Evolutionary conservation across 2,329 filamentous ascomycete species (phyloP), one percentile per base, ranked within the genome.

Genomic region (Ophiognomonia clavigignenti-juglandacearum): DNA sequence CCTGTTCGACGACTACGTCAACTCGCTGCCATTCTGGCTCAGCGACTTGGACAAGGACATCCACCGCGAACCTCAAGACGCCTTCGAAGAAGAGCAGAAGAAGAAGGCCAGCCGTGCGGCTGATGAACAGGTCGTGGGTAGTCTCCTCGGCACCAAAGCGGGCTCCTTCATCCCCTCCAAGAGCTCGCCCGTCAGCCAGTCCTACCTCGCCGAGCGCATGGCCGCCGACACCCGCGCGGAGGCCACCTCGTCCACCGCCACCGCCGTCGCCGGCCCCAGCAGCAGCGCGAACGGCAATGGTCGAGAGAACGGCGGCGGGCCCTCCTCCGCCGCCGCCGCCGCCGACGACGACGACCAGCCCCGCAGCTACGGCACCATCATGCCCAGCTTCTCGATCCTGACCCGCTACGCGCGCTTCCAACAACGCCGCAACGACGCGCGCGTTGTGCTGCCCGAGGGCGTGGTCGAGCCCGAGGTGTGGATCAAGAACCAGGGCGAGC

Each of bases 1-100:
- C 32, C 75, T 98, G 2, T 97, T 97, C 57, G 93, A 97, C 59
- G 89, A 98, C 65, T 82, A 96, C 60, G 91, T 98, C 64, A 97
- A 97, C 69, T 91, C 82, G 53, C 83, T 97, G 60, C 93, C 93
- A 13, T 96, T 97, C 71, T 98, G 93, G 93, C 78, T 97, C 27
- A 85, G 85, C 58, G 87, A 95, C 53, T 76, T 97, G 36, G 92
- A 96, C 62, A 88, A 81, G 26, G 93, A 98, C 62, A 98, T 98
- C 61, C 85, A 92, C 56, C 89, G 88, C 62, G 91, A 97, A 62
- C 93, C 93, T 0, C 87, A 93, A 63, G 78, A 80, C 53, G 92
- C 92, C 0, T 96, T 95, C 62, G 86, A 95, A 54, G 86, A 93
- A 58, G 91, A 97, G 64, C 90, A 96, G 64, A 83, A 92, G 64